These are phyloP conservation scores for Nakataea oryzae DNA, from an alignment of 2,329 filamentous ascomycete species.

Conservation along the genomic window DNA sequence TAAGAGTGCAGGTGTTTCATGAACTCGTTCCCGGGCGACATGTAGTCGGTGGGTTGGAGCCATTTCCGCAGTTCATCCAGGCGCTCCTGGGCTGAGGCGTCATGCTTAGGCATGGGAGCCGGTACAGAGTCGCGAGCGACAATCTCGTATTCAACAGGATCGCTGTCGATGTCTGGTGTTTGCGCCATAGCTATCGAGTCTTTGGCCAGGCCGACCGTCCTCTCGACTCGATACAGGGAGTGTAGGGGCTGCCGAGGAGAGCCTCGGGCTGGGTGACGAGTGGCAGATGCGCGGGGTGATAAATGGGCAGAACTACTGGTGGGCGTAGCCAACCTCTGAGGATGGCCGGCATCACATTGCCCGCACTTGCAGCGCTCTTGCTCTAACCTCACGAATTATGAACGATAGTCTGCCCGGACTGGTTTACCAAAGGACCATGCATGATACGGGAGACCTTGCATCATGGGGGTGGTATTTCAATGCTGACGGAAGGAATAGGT, in stretches of 20 bases:
- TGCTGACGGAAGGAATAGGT: too few relatives aligned
- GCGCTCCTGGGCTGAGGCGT: background rate
- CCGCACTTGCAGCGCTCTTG: too few relatives aligned
- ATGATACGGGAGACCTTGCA: too few relatives aligned
- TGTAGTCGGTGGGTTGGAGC: constrained; percentile 17
- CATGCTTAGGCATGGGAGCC: background rate
- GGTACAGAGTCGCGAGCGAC: background rate
- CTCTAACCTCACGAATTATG: too few relatives aligned
- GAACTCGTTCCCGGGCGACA: constrained; percentile 13
- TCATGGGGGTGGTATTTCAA: too few relatives aligned
- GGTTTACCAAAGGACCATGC: too few relatives aligned
- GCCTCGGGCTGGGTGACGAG: too few relatives aligned
- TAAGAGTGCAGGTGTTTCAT: constrained; percentile 13
- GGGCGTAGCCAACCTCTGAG: too few relatives aligned
- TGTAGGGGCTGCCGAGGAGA: background rate
- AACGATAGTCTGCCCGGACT: too few relatives aligned
- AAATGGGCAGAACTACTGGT: background rate
- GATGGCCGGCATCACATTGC: too few relatives aligned
- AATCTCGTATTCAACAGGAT: background rate
- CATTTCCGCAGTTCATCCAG: constrained; percentile 15
- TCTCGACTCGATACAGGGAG: background rate
- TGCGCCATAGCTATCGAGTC: too few relatives aligned
- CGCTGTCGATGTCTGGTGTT: background rate
- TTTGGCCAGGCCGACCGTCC: background rate
- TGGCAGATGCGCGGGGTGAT: background rate